Conservation (phyloP, 257 asterid genomes). For the Primulina huaijiensis region DNA sequence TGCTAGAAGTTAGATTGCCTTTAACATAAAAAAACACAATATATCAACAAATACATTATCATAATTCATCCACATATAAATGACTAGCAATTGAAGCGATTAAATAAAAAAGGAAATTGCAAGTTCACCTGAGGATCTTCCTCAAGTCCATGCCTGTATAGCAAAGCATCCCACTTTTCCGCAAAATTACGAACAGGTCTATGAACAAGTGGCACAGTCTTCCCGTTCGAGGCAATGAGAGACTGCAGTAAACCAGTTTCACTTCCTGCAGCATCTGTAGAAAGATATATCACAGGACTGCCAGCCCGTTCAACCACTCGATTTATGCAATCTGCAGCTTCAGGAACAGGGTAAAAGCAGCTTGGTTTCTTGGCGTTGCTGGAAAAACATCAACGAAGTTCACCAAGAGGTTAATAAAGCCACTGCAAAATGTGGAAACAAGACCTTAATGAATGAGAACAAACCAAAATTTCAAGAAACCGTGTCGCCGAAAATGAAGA, state of each 20-base stretch:
- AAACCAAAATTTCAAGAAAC: constrained; percentile 97
- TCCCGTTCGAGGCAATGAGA: constrained; percentile 63
- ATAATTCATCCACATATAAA: neutral
- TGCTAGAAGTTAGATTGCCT: neutral
- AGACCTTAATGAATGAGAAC: constrained; percentile 17
- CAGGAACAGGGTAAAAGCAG: constrained; percentile 95
- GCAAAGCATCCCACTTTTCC: constrained; percentile 97
- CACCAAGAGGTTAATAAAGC: constrained; percentile 16
- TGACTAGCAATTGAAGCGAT: neutral
- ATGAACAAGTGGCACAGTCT: constrained; percentile 78
- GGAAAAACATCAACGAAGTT: constrained; percentile 28
- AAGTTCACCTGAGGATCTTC: constrained; percentile 77
- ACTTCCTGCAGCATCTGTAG: constrained; percentile 95
- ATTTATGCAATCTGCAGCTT: constrained; percentile 93
- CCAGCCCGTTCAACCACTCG: constrained; percentile 67
- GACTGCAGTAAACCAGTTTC: constrained; percentile 88
- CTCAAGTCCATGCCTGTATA: constrained; percentile 82
- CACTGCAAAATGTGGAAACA: constrained; percentile 15
- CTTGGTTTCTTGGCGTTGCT: constrained; percentile 86
- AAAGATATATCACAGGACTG: constrained; percentile 79
- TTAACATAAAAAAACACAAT: constrained; percentile 3
- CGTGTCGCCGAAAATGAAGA: constrained; percentile 95
- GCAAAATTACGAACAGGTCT: constrained; percentile 85
- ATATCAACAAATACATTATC: neutral
- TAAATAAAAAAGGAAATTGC: constrained; percentile 6